Evolutionary conservation across 306 rosid species (phyloP).

Genomic region (Vigna unguiculata): DNA sequence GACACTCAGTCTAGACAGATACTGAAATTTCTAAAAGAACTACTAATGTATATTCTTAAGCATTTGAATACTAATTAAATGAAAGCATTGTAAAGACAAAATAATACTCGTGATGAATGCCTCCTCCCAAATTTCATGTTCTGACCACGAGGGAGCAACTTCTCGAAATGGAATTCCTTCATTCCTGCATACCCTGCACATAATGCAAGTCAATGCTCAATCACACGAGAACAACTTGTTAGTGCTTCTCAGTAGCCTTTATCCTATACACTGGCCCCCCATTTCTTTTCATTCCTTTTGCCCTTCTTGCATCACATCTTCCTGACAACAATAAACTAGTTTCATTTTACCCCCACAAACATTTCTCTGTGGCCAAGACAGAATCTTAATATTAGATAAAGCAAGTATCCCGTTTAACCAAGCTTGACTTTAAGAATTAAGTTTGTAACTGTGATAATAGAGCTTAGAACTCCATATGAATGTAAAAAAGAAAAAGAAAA

Average conservation of each 20-base stretch:
- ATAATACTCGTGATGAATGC: conserved; percentile 86
- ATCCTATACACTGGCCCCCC: conserved; percentile 3
- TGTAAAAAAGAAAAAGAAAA: neutral
- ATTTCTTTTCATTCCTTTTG: conserved; percentile 17
- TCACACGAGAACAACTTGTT: conserved; percentile 20
- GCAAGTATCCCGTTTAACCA: conserved; percentile 25
- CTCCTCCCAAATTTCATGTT: conserved; percentile 76
- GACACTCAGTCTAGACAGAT: conserved; percentile 3
- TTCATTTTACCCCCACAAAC: conserved; percentile 25
- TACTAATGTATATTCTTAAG: conserved; percentile 7
- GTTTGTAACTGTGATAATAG: conserved; percentile 23
- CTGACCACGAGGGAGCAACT: conserved; percentile 87
- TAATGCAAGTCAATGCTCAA: conserved; percentile 34
- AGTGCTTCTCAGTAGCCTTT: conserved; percentile 31
- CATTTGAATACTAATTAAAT: conserved; percentile 28
- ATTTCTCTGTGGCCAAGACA: conserved; percentile 15
- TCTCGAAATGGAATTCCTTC: conserved; percentile 80
- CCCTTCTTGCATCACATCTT: conserved; percentile 12
- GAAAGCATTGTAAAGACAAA: conserved; percentile 15
- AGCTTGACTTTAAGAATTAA: conserved; percentile 29
- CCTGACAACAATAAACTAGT: conserved; percentile 33
- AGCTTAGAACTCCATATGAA: conserved; percentile 7
- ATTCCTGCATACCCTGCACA: conserved; percentile 68
- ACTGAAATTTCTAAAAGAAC: conserved; percentile 31
- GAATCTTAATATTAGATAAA: conserved; percentile 23